A percentile compares a stretch with the other conserved stretches of the same genome.
phyloP scores from a whole-genome alignment of 371 early-diverging fungal species.

The Blakeslea trispora region DNA sequence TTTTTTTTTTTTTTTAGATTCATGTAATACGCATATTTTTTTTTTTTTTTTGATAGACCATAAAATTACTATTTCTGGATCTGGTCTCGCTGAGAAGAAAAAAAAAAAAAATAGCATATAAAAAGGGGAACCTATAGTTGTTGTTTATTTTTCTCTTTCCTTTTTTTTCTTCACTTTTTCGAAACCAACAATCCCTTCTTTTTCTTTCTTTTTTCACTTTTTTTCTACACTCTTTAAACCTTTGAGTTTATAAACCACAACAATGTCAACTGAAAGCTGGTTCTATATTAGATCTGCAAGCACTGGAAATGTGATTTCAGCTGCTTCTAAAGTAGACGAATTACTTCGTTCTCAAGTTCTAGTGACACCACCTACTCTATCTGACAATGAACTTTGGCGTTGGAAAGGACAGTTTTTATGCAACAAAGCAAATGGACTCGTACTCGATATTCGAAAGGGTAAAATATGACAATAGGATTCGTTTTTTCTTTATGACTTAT shows the following conservation, averaged over 20 bases:
- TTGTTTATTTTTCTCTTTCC: conserved; percentile 8
- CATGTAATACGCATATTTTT: conserved; percentile 3
- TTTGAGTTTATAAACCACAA: not conserved
- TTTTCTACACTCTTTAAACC: not conserved
- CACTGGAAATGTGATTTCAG: conserved; percentile 41
- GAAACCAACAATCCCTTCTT: not conserved
- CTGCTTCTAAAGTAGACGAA: conserved; percentile 16
- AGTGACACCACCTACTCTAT: conserved; percentile 29
- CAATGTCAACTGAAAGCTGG: conserved; percentile 32
- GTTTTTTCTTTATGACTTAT: not conserved
- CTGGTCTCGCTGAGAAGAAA: not conserved
- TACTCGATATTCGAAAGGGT: conserved; percentile 55
- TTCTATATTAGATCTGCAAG: conserved; percentile 44
- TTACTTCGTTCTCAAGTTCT: conserved; percentile 43
- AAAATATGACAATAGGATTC: conserved; percentile 3
- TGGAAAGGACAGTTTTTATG: conserved; percentile 43
- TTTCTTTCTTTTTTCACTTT: conserved; percentile 10
- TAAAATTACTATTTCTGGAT: conserved; percentile 17
- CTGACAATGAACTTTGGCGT: conserved; percentile 45
- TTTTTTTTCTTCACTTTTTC: too few species aligned
- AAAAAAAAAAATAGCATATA: conserved; percentile 14
- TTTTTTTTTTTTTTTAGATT: too few species aligned
- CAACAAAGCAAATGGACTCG: conserved; percentile 45
- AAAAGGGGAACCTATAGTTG: conserved; percentile 6
- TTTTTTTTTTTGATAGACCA: conserved; percentile 11